phyloP scores from a whole-genome alignment of 164 flowering plant genomes.

The Vitis riparia region DNA sequence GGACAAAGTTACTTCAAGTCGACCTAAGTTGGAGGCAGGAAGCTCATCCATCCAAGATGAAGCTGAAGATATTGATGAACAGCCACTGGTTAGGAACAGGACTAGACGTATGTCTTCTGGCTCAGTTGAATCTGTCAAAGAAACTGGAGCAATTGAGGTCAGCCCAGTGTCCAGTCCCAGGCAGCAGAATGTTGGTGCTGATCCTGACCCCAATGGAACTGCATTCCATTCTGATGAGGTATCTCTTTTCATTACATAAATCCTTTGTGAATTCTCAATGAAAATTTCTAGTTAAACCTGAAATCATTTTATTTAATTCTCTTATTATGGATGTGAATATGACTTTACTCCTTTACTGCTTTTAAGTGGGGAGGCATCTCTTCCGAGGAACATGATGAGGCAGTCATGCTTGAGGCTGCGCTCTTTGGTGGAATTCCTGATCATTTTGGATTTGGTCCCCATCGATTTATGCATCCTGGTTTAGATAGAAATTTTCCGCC shows the following conservation, averaged over 20 bases:
- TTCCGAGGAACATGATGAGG: constrained; percentile 96
- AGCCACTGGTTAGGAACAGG: constrained; percentile 66
- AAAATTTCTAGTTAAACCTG: not conserved
- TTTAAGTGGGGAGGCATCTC: constrained; percentile 96
- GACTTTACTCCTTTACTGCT: constrained; percentile 3
- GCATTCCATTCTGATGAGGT: constrained; percentile 73
- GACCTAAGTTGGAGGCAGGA: constrained; percentile 50
- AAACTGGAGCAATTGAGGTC: constrained; percentile 35
- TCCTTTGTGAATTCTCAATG: not conserved
- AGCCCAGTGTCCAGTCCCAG: constrained; percentile 57
- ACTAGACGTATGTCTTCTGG: constrained; percentile 46
- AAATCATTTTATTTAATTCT: not conserved
- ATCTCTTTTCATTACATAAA: not conserved
- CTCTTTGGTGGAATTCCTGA: constrained; percentile 94
- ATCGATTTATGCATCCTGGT: constrained; percentile 41
- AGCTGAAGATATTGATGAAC: constrained; percentile 66
- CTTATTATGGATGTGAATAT: not conserved
- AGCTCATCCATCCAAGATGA: constrained; percentile 62
- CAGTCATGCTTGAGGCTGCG: constrained; percentile 99
- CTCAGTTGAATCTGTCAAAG: constrained; percentile 37
- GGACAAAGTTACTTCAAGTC: constrained; percentile 23
- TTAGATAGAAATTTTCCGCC: constrained; percentile 35
- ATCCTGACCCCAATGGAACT: constrained; percentile 36
- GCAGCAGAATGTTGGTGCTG: constrained; percentile 19
- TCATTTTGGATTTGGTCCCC: constrained; percentile 52